phyloP scores from a whole-genome alignment of 176 grass and related monocot genomes.

The Areca catechu region DNA sequence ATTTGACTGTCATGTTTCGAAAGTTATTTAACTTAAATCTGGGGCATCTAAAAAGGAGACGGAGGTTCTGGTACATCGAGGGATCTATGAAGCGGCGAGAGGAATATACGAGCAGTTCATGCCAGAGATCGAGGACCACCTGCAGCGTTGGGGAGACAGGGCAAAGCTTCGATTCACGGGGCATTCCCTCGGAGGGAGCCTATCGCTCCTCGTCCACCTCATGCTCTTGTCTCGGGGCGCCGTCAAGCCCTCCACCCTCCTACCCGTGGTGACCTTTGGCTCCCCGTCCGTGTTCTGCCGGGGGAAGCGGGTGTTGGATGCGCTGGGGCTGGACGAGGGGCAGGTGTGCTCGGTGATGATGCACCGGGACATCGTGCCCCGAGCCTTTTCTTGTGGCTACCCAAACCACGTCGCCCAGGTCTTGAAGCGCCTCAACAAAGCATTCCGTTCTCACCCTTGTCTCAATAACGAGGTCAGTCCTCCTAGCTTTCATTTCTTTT shows the following conservation, averaged over 20 bases:
- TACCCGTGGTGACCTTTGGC: constrained; percentile 75
- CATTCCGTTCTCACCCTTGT: constrained; percentile 65
- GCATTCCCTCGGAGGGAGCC: constrained; percentile 98
- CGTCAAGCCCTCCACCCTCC: constrained; percentile 32
- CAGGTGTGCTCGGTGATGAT: constrained; percentile 69
- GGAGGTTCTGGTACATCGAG: constrained; percentile 76
- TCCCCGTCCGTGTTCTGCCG: constrained; percentile 90
- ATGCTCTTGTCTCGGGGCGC: constrained; percentile 70
- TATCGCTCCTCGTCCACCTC: constrained; percentile 63
- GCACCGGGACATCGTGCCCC: constrained; percentile 92
- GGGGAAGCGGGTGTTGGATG: constrained; percentile 53
- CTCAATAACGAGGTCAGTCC: constrained; percentile 56
- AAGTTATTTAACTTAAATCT: no score
- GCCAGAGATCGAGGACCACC: constrained; percentile 51
- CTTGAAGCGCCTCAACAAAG: constrained; percentile 70
- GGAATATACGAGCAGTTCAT: constrained; percentile 86
- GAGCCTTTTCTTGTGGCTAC: constrained; percentile 93
- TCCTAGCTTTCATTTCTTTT: neutral
- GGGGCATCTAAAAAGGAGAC: constrained; percentile 25
- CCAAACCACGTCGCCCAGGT: constrained; percentile 62
- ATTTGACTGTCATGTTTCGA: no score
- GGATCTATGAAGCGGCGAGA: constrained; percentile 96
- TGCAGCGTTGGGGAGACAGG: constrained; percentile 4
- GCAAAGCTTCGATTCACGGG: constrained; percentile 67
- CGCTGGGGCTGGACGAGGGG: constrained; percentile 53